phyloP scores from a whole-genome alignment of 2,329 filamentous ascomycete genomes.

The Ascochyta clinopodiicola region DNA sequence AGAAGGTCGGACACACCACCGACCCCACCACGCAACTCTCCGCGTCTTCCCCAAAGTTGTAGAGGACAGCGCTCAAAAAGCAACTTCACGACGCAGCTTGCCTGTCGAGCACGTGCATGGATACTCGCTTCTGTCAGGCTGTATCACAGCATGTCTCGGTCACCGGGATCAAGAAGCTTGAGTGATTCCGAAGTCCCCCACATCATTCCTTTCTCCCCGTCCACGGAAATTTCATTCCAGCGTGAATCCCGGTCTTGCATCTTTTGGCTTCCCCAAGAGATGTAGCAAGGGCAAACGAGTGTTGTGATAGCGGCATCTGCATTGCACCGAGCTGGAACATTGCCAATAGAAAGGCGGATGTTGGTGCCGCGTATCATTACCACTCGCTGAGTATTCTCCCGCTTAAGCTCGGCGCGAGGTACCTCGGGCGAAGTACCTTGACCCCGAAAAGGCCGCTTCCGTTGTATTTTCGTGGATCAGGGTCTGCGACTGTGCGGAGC shows the following conservation, averaged over 20 bases:
- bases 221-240: neutral
- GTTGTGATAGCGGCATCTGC: neutral
- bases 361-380: neutral
- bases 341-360: neutral
- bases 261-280: neutral
- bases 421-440: slow-evolving; percentile 13
- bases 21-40: neutral
- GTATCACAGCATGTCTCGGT: neutral
- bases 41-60: neutral
- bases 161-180: slow-evolving; percentile 1
- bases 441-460: neutral
- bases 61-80: slow-evolving; percentile 1
- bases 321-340: slow-evolving; percentile 7
- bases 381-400: slow-evolving; percentile 9
- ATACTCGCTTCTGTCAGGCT: neutral
- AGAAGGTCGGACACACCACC: neutral
- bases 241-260: neutral
- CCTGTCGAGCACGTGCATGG: neutral
- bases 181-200: slow-evolving; percentile 5
- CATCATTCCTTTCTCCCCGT: neutral
- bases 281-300: neutral
- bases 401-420: slow-evolving; percentile 1
- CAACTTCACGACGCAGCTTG: neutral
- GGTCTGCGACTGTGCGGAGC: slow-evolving; percentile 11
- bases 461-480: slow-evolving; percentile 18